Evolutionary conservation across 805 yeast species (phyloP), one percentile per base, ranked within the genome.

Genomic region (Metschnikowia shivogae): DNA sequence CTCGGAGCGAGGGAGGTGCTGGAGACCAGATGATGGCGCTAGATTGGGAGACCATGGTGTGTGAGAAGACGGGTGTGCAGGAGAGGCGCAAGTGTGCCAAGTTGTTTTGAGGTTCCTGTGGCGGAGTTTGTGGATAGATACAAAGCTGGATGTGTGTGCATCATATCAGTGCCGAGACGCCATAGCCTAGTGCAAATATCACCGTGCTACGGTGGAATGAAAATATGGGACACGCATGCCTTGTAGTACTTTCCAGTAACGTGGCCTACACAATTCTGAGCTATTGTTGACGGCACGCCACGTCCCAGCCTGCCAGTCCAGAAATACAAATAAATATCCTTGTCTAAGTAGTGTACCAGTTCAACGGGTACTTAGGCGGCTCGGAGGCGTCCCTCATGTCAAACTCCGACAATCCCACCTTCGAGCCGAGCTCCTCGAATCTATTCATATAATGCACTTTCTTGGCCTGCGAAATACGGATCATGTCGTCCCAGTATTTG

Each of bases 21-120:
- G 96, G 96, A 2, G 81, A 79, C 31, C 65, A 81, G 44, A 80
- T 93, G 88, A 84, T 82, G 55, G 95, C 99, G 2, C 66, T 89
- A 35, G 98, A 93, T 65, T 93, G 98, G 97, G 90, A 89, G 65
- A 86, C 89, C 10, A 93, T 95, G 98, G 75, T 84, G 28, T 81
- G 86, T 50, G 82, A 89, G 2, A 69, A 65, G 22, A 80, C 90
- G 2, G 97, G 97, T 1, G 77, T 74, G 8, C 64, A 80, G 10
- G 97, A 89, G 57, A 71, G 72, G 54, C 76, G 99, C 47, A 93
- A 93, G 64, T 88, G 96, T 67, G 99, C 99, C 3, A 89, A 88
- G 61, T 96, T 97, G 10, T 86, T 81, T 30, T 44, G 26, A 26
- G 17, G n/a, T n/a, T n/a, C n/a, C n/a, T 17, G 17, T 17, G 17